phyloP scores from a whole-genome alignment of 2,329 filamentous ascomycete species.

The Allantophomopsis cytisporea region DNA sequence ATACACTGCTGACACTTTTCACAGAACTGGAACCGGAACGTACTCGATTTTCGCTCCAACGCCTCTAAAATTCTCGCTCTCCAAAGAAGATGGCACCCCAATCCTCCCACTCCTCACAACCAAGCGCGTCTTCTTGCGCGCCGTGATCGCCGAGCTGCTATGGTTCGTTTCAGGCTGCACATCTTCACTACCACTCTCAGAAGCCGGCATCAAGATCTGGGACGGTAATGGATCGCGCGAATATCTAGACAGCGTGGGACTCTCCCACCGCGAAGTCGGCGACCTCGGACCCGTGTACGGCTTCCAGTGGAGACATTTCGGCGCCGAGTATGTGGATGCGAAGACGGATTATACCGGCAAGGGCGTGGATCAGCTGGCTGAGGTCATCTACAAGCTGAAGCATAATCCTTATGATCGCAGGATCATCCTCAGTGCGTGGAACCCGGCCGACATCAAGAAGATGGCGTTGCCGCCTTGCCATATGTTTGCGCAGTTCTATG shows the following conservation, averaged over 20 bases:
- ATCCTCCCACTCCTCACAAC: slow-evolving; percentile 91
- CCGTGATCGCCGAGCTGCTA: slow-evolving; percentile 81
- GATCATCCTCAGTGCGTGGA: slow-evolving; percentile 90
- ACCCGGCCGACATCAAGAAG: slow-evolving; percentile 68
- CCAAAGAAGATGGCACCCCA: slow-evolving; percentile 38
- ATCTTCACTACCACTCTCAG: slow-evolving; percentile 61
- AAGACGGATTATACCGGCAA: slow-evolving; percentile 73
- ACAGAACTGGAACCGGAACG: slow-evolving; percentile 84
- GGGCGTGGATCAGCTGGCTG: slow-evolving; percentile 84
- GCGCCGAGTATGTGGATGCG: slow-evolving; percentile 73
- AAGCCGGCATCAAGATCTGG: slow-evolving; percentile 89
- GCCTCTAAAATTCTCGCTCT: slow-evolving; percentile 77
- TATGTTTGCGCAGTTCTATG: slow-evolving; percentile 89
- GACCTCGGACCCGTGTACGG: slow-evolving; percentile 94
- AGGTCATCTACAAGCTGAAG: slow-evolving; percentile 77
- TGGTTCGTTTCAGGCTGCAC: slow-evolving; percentile 90
- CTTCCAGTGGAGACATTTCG: slow-evolving; percentile 98
- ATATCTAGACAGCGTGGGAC: slow-evolving; percentile 76
- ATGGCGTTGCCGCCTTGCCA: slow-evolving; percentile 94
- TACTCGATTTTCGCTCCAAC: slow-evolving; percentile 77
- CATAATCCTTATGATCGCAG: slow-evolving; percentile 77
- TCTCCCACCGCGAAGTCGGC: slow-evolving; percentile 69
- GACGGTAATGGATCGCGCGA: slow-evolving; percentile 89
- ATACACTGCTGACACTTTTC: neutral
- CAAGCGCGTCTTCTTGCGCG: slow-evolving; percentile 87